Evolutionary conservation across 768 basidiomycete species (phyloP), one percentile per base, ranked within the genome.

Genomic region (Amanita pallidorosea): DNA sequence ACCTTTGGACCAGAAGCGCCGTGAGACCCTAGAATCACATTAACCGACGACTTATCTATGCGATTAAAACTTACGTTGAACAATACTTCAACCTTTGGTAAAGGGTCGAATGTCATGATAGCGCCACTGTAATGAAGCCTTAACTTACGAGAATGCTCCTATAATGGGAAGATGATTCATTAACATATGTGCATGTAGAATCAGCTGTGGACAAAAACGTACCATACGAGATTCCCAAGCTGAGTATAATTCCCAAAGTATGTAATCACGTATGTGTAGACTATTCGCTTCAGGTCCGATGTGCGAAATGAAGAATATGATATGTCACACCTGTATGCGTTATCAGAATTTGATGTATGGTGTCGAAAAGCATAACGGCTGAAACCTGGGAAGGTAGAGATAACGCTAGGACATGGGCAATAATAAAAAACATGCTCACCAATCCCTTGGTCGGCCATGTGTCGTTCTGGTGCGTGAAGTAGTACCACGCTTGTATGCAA

Each of bases 401-500:
- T 18, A 15, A 20, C 35, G 27, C 22, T 17, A 7, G 42, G 13
- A 8, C 11, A 12, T 27, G n/a, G 7, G 20, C 2, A 20, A 38
- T 5, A 9, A 15, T 15, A 11, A 33, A 17, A 43, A 18, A 8
- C 36, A 20, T 27, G 61, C 70, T 56, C 49, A 79, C 80, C 22
- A 80, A 59, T 8, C 61, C 47, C 56, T 73, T 77, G 51, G 71
- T 64, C 12, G 67, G 62, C 75, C 76, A 79, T 22, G 61, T 57
- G 58, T 81, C 80, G 22, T 62, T 65, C 47, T 76, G 72, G 57
- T 80, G 70, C 13, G 63, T 67, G 51, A 62, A 80, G 56, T 81
- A 82, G 54, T 73, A 79, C 68, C 70, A 78, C 1, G 71, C 68
- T 59, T 82, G 80, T 25, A 80, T 62, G 36, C 67, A 67, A 6